Percentiles rank a stretch among this genome's conserved stretches.
Conservation (phyloP, 2,329 filamentous ascomycete genomes). For the Colletotrichum lupini region DNA sequence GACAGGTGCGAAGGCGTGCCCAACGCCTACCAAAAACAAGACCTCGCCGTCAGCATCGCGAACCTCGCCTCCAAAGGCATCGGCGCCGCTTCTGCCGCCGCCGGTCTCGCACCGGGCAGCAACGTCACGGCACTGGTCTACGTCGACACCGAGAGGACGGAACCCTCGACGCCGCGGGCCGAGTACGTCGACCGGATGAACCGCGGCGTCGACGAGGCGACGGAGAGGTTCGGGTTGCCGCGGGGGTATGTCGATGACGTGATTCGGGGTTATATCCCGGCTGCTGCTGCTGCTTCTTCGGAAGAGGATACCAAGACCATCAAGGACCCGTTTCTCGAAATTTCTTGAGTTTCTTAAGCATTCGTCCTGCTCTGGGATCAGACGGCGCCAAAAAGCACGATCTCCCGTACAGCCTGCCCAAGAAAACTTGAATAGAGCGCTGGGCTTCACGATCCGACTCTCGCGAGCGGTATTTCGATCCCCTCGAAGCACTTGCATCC, state of each 20-base stretch:
- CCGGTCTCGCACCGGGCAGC: no score
- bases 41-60: conserved; percentile 53
- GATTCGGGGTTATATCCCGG: conserved; percentile 58
- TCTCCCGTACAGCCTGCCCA: no score
- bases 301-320: neutral
- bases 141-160: conserved; percentile 59
- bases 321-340: neutral
- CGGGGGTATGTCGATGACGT: conserved; percentile 63
- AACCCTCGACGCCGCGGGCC: conserved; percentile 53
- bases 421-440: no score
- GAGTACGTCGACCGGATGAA: conserved; percentile 76
- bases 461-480: neutral
- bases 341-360: no score
- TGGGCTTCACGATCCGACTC: no score
- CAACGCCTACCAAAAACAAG: conserved; percentile 67
- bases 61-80: neutral
- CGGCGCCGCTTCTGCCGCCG: neutral
- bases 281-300: neutral
- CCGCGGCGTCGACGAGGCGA: conserved; percentile 68
- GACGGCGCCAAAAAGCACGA: no score
- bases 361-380: no score
- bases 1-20: conserved; percentile 74
- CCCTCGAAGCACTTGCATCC: neutral
- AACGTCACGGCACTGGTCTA: conserved; percentile 65
- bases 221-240: conserved; percentile 64